Base-by-base conservation (phyloP, 805 yeast genomes). In the Clavispora asparagi region DNA sequence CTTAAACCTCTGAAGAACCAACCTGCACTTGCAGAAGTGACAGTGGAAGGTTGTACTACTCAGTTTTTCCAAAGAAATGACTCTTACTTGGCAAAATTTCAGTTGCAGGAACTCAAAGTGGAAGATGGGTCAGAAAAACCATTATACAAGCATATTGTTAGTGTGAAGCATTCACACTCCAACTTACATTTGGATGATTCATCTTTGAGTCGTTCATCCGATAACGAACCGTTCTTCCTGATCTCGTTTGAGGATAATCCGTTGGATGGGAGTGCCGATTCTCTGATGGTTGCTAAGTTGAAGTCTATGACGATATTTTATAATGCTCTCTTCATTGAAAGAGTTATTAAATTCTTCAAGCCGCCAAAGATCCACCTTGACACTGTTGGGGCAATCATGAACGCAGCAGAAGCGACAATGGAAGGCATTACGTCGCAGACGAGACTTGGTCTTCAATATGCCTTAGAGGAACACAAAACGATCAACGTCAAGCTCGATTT, bases 381-480 rank as follows among this genome's bases (percentile, higher is more conserved):
- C 58, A 90, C 97, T 0, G 81, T 94, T 19, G 92, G 90, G 32
- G 94, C 94, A 9, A 79, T 95, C 25, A 80, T 94, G 80, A 84
- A 81, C 63, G 98, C 97, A 1, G 99, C 99, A 0, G 96, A 91
- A 51, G 87, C 91, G 0, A 91, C 97, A 0, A 85, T 94, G 47
- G 97, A 90, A 58, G 97, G 95, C 1, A 72, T 94, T 51, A 83
- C 97, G 0, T 74, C 83, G 25, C 96, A 90, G 61, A 94, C 98
- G 0, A 74, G 97, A 57, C 76, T 94, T 51, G 98, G 98, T 0
- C 74, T 94, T 17, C 95, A 92, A 65, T 90, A 94, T 54, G 94
- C 97, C 0, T 74, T 95, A 55, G 96, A 90, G 51, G 96, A 92
- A 57, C 99, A 94, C 66, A 91, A 90, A 61, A 92, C 98, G 0